Conservation (phyloP, 2,329 filamentous ascomycete species). For the Penicillium sp. region DNA sequence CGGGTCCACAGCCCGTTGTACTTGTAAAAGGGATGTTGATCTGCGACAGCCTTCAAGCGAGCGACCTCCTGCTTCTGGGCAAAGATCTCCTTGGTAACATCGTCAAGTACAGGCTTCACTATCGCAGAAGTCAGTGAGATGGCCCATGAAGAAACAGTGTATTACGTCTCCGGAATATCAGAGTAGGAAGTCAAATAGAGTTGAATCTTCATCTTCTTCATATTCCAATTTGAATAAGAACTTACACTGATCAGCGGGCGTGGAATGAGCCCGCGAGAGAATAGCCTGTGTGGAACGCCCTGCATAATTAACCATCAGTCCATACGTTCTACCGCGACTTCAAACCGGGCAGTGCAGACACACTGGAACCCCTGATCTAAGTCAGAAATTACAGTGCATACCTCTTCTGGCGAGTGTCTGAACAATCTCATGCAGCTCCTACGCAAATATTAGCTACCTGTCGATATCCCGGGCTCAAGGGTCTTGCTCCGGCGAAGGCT, state of each 20-base stretch:
- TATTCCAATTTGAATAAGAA: constrained; percentile 9
- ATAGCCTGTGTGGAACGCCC: constrained; percentile 77
- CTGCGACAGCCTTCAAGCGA: constrained; percentile 70
- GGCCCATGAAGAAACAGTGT: neutral
- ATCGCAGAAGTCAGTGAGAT: constrained; percentile 12
- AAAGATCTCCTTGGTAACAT: constrained; percentile 68
- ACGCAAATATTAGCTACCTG: constrained; percentile 14
- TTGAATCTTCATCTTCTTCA: neutral
- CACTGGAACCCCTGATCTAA: neutral
- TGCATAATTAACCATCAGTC: constrained; percentile 26
- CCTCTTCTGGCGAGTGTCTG: constrained; percentile 77
- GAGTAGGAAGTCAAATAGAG: neutral
- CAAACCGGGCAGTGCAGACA: neutral
- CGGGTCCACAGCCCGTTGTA: constrained; percentile 88
- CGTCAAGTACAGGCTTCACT: constrained; percentile 69
- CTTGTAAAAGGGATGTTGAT: constrained; percentile 94
- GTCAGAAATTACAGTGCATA: constrained; percentile 26
- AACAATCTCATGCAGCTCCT: constrained; percentile 76
- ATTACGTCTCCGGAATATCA: no score
- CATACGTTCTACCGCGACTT: neutral
- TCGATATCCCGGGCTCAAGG: constrained; percentile 7
- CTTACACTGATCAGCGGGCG: constrained; percentile 64
- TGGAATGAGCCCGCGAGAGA: constrained; percentile 86
- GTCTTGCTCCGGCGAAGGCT: constrained; percentile 15
- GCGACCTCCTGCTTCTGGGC: constrained; percentile 69